Evolutionary conservation across 257 asterid genomes (phyloP).

Genomic region (Misopates orontium): DNA sequence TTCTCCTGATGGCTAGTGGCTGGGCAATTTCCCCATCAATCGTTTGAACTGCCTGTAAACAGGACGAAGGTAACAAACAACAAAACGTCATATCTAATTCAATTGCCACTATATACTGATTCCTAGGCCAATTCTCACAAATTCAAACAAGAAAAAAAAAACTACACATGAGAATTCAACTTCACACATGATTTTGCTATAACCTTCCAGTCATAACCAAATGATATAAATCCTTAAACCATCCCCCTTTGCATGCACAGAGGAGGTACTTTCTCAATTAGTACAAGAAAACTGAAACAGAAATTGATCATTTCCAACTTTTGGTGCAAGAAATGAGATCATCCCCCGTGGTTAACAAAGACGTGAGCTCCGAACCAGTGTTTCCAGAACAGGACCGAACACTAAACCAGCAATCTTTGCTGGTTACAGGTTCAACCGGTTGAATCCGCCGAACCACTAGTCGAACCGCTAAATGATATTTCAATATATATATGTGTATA

Average conservation of each 20-base stretch:
- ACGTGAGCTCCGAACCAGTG: too few species aligned
- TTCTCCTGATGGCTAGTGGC: constrained; percentile 70
- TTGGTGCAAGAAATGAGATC: not conserved
- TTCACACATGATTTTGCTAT: constrained; percentile 1
- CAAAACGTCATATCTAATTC: not conserved
- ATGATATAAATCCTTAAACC: not conserved
- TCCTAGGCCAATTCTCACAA: not conserved
- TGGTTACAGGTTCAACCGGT: too few species aligned
- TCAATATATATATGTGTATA: too few species aligned
- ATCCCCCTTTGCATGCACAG: constrained; percentile 2
- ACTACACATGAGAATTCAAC: constrained; percentile 1
- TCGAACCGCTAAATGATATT: too few species aligned
- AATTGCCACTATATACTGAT: not conserved
- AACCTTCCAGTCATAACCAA: not conserved
- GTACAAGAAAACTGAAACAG: not conserved
- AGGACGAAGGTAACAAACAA: not conserved
- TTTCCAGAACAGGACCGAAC: too few species aligned
- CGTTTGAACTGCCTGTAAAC: constrained; percentile 78
- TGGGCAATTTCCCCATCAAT: constrained; percentile 91
- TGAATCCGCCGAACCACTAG: too few species aligned
- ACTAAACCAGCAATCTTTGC: too few species aligned
- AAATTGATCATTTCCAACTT: not conserved
- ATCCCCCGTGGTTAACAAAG: too few species aligned
- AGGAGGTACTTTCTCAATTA: constrained; percentile 8
- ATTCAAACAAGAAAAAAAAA: too few species aligned